Percentiles rank a stretch among this genome's conserved stretches.
phyloP scores from a whole-genome alignment of 139 green algal genomes.

The Trebouxia sp. region DNA sequence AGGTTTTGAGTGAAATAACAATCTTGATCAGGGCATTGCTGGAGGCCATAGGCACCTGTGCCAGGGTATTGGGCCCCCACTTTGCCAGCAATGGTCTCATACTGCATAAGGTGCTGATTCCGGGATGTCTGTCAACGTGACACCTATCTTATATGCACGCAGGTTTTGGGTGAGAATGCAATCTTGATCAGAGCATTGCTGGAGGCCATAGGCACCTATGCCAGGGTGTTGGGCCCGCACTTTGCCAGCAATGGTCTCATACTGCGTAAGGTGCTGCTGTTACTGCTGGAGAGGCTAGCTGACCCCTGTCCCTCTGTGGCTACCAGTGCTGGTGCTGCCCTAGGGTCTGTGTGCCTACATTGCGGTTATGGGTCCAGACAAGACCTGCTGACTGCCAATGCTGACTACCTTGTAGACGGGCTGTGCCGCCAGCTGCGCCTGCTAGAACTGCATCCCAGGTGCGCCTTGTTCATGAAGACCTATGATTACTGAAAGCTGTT shows the following conservation, averaged over 20 bases:
- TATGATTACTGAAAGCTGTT: background rate
- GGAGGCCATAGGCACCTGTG: constrained; percentile 57
- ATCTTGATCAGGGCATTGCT: constrained; percentile 58
- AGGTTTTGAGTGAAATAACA: constrained; percentile 61
- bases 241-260: constrained; percentile 53
- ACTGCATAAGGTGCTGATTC: constrained; percentile 57
- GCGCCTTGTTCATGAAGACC: background rate
- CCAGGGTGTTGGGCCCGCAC: constrained; percentile 44
- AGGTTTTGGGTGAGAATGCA: constrained; percentile 62
- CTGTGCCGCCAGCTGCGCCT: constrained; percentile 67
- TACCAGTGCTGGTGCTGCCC: constrained; percentile 45
- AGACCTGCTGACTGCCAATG: constrained; percentile 65
- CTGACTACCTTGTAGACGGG: constrained; percentile 82
- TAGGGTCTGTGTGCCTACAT: constrained; percentile 51
- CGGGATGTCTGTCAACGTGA: too few relatives aligned
- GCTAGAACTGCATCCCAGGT: constrained; percentile 51
- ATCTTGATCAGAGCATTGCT: constrained; percentile 58
- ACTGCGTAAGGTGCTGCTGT: constrained; percentile 64
- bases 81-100: constrained; percentile 53
- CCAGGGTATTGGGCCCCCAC: constrained; percentile 44
- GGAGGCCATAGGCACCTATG: constrained; percentile 57
- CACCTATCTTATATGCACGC: too few relatives aligned
- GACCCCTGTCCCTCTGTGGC: constrained; percentile 61
- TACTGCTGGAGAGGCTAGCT: constrained; percentile 73
- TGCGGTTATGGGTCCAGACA: constrained; percentile 54